A percentile compares a stretch with the other conserved stretches of the same genome.
These are phyloP conservation scores for Rhizopus microsporus DNA, from an alignment of 371 early-diverging fungal genomes.

Conservation along the genomic window DNA sequence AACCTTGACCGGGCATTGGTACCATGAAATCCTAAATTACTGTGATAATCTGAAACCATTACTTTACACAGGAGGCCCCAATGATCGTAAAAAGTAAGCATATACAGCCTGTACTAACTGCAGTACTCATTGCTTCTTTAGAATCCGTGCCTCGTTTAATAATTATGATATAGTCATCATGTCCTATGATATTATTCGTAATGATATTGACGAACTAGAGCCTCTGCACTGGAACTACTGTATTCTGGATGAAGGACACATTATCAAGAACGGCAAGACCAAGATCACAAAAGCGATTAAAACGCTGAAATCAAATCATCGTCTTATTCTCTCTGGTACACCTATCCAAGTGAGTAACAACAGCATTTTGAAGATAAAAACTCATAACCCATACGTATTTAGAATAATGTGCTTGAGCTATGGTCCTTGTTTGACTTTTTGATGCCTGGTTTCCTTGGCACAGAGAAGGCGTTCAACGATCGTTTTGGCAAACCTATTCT, in stretches of 20 bases:
- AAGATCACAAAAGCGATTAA: constrained; percentile 93
- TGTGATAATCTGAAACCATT: constrained; percentile 78
- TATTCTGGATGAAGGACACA: constrained; percentile 99
- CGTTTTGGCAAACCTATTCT: constrained; percentile 90
- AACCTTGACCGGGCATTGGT: constrained; percentile 98
- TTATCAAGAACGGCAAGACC: constrained; percentile 96
- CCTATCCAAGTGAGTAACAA: constrained; percentile 81
- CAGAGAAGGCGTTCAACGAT: constrained; percentile 89
- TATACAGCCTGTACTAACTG: no score
- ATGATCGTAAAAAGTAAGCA: constrained; percentile 72
- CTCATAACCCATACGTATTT: not conserved
- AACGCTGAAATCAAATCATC: constrained; percentile 79
- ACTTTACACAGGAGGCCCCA: constrained; percentile 81
- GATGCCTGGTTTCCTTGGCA: constrained; percentile 97
- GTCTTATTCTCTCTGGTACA: constrained; percentile 97
- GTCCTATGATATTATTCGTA: constrained; percentile 97
- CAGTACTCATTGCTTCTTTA: not conserved
- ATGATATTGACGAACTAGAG: constrained; percentile 86
- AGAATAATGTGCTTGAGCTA: constrained; percentile 96
- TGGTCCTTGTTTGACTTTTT: constrained; percentile 98
- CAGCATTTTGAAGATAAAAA: not conserved
- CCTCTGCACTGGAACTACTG: constrained; percentile 91
- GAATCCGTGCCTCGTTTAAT: constrained; percentile 44
- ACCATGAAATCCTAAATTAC: constrained; percentile 89
- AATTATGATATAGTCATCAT: constrained; percentile 85